Evolutionary conservation across 2,329 filamentous ascomycete species (phyloP).

Genomic region (Alternaria sp.): DNA sequence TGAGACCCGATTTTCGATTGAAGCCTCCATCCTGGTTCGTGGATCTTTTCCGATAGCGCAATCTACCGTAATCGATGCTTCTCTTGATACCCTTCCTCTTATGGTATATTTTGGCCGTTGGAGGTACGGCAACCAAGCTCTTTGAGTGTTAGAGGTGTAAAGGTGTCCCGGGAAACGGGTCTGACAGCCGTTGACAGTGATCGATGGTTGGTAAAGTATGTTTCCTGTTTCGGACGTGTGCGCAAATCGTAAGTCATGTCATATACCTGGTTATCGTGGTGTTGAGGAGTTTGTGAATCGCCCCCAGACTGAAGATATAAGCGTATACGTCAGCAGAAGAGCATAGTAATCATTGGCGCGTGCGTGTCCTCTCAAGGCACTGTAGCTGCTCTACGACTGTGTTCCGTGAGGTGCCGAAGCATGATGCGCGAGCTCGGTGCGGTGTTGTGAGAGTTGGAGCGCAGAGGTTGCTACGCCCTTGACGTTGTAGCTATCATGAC

Average conservation of each 20-base stretch:
- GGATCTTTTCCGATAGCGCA: constrained; percentile 7
- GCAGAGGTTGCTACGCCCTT: neutral
- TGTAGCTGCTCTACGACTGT: neutral
- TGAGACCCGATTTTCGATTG: neutral
- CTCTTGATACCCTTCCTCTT: constrained; percentile 3
- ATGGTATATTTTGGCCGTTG: constrained; percentile 5
- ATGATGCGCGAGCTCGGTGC: neutral
- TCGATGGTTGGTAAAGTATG: neutral
- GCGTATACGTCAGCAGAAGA: neutral
- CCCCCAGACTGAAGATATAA: neutral
- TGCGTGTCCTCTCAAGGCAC: neutral
- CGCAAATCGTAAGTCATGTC: neutral
- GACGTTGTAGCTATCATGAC: neutral
- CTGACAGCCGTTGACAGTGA: constrained; percentile 13
- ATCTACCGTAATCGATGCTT: constrained; percentile 8
- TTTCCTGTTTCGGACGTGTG: constrained; percentile 8
- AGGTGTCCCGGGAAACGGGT: neutral
- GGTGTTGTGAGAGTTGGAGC: neutral
- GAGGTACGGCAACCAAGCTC: neutral
- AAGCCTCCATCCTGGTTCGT: constrained; percentile 1
- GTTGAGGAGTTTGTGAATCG: neutral
- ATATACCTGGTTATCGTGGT: neutral
- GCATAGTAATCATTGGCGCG: neutral
- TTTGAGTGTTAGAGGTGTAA: neutral
- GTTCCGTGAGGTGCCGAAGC: constrained; percentile 4